Evolutionary conservation across 768 basidiomycete species (phyloP).

Genomic region (Lactifluus pinguis): DNA sequence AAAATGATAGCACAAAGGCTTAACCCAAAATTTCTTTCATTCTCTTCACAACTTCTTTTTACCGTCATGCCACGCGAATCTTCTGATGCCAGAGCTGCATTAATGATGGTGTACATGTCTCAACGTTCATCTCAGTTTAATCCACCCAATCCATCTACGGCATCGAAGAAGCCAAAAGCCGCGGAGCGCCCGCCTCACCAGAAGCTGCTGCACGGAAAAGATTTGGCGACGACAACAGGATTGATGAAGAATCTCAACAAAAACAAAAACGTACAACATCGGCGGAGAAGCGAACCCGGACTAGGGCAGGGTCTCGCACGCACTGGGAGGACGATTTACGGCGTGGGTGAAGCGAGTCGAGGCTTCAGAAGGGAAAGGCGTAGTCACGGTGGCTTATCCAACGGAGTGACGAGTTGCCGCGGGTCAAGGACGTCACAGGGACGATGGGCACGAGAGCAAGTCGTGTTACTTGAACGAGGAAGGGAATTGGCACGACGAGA

Average conservation of each 20-base stretch:
- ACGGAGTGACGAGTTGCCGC: neutral
- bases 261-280: neutral
- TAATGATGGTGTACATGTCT: constrained; percentile 25
- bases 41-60: neutral
- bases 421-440: constrained; percentile 1
- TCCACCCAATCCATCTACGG: neutral
- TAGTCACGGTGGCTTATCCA: neutral
- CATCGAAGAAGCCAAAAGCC: constrained; percentile 2
- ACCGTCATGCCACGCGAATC: constrained; percentile 23
- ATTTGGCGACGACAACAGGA: neutral
- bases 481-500: constrained; percentile 6
- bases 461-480: constrained; percentile 4
- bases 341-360: constrained; percentile 2
- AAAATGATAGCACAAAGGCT: neutral
- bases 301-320: neutral
- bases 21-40: neutral
- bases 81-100: constrained; percentile 29
- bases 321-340: constrained; percentile 18
- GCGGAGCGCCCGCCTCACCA: constrained; percentile 10
- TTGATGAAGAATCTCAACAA: constrained; percentile 7
- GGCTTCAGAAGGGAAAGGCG: constrained; percentile 1
- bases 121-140: constrained; percentile 16
- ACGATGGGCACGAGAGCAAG: neutral
- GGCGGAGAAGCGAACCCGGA: constrained; percentile 11
- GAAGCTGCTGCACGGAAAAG: constrained; percentile 1